A percentile compares a stretch with the other conserved stretches of the same genome.
Evolutionary conservation across 306 rosid species (phyloP).

Genomic region (Adenanthera pavonina): DNA sequence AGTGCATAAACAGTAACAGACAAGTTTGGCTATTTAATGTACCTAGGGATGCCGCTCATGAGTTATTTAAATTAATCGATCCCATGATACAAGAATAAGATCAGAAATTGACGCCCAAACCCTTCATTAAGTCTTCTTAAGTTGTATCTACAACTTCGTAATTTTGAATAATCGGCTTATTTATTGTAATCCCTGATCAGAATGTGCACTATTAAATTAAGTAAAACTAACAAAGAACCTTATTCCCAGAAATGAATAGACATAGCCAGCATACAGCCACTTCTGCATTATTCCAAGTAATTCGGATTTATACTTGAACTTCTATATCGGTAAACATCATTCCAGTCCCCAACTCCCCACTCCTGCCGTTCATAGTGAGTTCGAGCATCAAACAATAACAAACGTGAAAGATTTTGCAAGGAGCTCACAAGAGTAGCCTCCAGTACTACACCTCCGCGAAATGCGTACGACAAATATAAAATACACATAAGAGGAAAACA

Average conservation of each 20-base stretch:
- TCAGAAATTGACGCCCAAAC: constrained; percentile 16
- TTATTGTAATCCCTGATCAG: constrained; percentile 32
- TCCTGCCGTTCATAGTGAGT: neutral
- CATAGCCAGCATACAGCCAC: neutral
- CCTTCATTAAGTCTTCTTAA: neutral
- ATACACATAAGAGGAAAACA: constrained; percentile 1
- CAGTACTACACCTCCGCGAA: neutral
- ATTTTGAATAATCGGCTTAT: constrained; percentile 16
- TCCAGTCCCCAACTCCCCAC: constrained; percentile 7
- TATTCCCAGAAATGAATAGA: constrained; percentile 9
- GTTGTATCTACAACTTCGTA: constrained; percentile 17
- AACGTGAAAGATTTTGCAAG: neutral
- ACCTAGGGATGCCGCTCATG: constrained; percentile 3
- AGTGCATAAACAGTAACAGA: neutral
- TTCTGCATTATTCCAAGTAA: constrained; percentile 3
- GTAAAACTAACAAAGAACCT: neutral
- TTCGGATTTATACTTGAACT: neutral
- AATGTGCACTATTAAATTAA: neutral
- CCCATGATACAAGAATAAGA: constrained; percentile 16
- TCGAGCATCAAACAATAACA: constrained; percentile 3
- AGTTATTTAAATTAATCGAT: neutral
- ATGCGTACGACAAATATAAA: constrained; percentile 3
- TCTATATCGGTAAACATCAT: constrained; percentile 14
- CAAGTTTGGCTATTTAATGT: neutral
- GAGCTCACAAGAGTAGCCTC: neutral